Evolutionary conservation across 1,284 basidiomycete genomes (phyloP), one percentile per base, ranked within the genome.

Genomic region (Cerrena zonata): DNA sequence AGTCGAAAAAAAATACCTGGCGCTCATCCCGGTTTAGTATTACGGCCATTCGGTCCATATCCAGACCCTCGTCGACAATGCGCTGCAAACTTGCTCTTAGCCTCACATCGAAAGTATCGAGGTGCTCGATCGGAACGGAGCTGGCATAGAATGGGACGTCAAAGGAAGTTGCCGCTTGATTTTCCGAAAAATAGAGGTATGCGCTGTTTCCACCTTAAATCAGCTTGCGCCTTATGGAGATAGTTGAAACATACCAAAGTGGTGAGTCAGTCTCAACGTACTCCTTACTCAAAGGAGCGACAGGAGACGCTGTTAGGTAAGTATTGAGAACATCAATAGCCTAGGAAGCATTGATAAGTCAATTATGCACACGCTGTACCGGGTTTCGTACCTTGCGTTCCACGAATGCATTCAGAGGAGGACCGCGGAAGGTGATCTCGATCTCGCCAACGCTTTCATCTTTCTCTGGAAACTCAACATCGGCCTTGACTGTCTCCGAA

Each of bases 361-460:
- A n/a, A n/a, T n/a, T n/a, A n/a, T n/a, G n/a, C n/a, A n/a, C n/a
- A n/a, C n/a, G n/a, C n/a, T n/a, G n/a, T n/a, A n/a, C n/a, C n/a
- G n/a, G n/a, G n/a, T n/a, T n/a, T n/a, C 61, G 54, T 27, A 84
- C 89, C 72, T 89, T 87, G 56, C 84, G 79, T 58, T 87, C 82
- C 50, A 94, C 65, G 65, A 87, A 91, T 53, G 87, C 80, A 50
- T 79, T 82, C 13, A 83, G 82, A 43, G 82, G 65, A 27, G 89
- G 90, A 2, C 95, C 94, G 54, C 90, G 74, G 74, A 86, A 96
- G 19, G 75, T 80, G 51, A 97, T 77, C 42, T 82, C 74, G 5
- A 98, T 65, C 71, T 98, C 94, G 38, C 96, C 95, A 56, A 92
- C 78, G 52, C 88, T 93, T 73, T 99, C 96, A 65, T 99, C 95